Conservation (phyloP, 257 asterid genomes). For the Thymus quinquecostatus region DNA sequence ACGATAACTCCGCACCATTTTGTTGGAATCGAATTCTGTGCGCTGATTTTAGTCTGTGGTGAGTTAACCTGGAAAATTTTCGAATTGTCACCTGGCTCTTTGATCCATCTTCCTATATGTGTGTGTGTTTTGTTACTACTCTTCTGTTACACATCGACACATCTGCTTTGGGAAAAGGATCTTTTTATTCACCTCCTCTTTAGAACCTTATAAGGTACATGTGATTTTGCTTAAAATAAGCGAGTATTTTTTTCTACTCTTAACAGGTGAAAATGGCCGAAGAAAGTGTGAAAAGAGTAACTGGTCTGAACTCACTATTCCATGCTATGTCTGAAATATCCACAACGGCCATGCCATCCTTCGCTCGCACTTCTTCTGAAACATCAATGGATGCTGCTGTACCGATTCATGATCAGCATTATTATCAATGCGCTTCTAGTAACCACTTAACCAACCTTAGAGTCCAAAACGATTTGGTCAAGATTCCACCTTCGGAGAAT, state of each 20-base stretch:
- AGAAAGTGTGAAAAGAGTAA: constrained; percentile 82
- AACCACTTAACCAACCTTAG: constrained; percentile 45
- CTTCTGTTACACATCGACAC: background rate
- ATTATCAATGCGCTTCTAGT: constrained; percentile 49
- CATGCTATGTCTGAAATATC: constrained; percentile 85
- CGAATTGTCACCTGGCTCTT: background rate
- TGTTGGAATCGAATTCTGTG: background rate
- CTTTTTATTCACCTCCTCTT: background rate
- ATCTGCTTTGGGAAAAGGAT: constrained; percentile 11
- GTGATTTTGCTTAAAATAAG: background rate
- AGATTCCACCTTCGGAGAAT: constrained; percentile 44
- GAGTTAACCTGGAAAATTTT: background rate
- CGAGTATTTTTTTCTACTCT: background rate
- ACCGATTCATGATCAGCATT: constrained; percentile 65
- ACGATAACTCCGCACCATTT: background rate
- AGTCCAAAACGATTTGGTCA: constrained; percentile 48
- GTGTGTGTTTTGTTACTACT: background rate
- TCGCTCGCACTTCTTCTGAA: constrained; percentile 57
- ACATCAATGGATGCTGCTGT: constrained; percentile 68
- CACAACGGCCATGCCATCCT: constrained; percentile 58
- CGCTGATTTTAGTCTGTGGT: background rate
- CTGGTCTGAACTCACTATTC: constrained; percentile 79
- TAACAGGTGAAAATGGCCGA: constrained; percentile 95
- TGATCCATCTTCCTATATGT: background rate
- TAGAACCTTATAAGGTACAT: background rate